Conservation (phyloP, 371 early-diverging fungal genomes). For the Thermomucor indicae-seudaticae region DNA sequence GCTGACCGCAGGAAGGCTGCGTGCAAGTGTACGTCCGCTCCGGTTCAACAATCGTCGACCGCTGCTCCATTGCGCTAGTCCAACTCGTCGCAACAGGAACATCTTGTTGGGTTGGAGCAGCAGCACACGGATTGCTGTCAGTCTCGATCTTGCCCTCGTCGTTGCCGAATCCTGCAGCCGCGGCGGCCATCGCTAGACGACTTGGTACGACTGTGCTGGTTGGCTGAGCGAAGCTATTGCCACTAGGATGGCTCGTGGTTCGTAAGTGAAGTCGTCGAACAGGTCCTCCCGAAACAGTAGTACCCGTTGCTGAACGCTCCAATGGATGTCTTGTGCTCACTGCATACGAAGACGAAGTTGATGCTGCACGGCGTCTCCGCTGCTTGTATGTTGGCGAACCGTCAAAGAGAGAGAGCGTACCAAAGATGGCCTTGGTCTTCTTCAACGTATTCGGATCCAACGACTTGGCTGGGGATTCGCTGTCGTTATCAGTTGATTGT, state of each 20-base stretch:
- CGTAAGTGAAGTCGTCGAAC: not conserved
- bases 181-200: slow-evolving; percentile 36
- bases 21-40: slow-evolving; percentile 34
- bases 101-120: not conserved
- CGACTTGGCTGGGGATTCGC: not conserved
- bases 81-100: not conserved
- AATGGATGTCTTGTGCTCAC: not conserved
- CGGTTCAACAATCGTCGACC: not conserved
- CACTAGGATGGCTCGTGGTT: too few relatives aligned
- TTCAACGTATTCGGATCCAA: slow-evolving; percentile 31
- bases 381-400: slow-evolving; percentile 72
- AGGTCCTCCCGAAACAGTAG: not conserved
- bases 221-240: not conserved
- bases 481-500: not conserved
- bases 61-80: slow-evolving; percentile 1
- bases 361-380: slow-evolving; percentile 61
- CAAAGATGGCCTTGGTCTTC: slow-evolving; percentile 46
- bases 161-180: slow-evolving; percentile 22
- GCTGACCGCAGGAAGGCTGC: slow-evolving; percentile 38
- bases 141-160: not conserved
- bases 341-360: slow-evolving; percentile 21
- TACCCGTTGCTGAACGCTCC: not conserved
- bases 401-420: slow-evolving; percentile 61
- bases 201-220: too few relatives aligned
- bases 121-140: not conserved